Conservation (phyloP, 2,329 filamentous ascomycete species). For the Colletotrichum abscissum region DNA sequence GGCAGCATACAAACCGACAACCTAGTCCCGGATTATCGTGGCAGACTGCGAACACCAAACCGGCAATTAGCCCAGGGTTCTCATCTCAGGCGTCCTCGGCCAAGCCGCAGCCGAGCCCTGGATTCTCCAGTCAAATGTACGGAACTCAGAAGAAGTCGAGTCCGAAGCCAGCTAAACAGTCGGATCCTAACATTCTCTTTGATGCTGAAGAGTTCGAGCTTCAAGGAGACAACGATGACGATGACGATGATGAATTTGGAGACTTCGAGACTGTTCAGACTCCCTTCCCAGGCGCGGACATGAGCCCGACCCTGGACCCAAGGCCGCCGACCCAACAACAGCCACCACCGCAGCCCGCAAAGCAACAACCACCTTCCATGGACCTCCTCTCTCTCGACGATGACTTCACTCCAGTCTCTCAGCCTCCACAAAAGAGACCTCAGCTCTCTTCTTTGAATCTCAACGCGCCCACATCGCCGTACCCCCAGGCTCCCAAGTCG, state of each 20-base stretch:
- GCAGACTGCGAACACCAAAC: slow-evolving; percentile 9
- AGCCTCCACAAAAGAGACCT: slow-evolving; percentile 41
- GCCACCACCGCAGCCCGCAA: slow-evolving; percentile 12
- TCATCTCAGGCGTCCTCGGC: slow-evolving; percentile 7
- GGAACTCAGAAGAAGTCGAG: slow-evolving; percentile 2
- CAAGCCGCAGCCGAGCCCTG: slow-evolving; percentile 40
- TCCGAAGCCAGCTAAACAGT: slow-evolving; percentile 5
- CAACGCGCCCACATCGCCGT: slow-evolving; percentile 45
- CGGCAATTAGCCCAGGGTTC: slow-evolving; percentile 4
- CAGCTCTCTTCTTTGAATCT: slow-evolving; percentile 49
- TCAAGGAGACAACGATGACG: slow-evolving; percentile 51
- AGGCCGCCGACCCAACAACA: slow-evolving; percentile 38
- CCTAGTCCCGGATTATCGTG: slow-evolving; percentile 13
- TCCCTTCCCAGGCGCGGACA: slow-evolving; percentile 22
- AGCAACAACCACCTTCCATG: slow-evolving; percentile 43
- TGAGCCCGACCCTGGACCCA: slow-evolving; percentile 25
- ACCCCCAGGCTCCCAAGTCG: slow-evolving; percentile 61
- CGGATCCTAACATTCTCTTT: slow-evolving; percentile 70
- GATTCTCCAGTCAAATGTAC: slow-evolving; percentile 17
- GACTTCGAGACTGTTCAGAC: slow-evolving; percentile 65
- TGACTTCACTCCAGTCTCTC: slow-evolving; percentile 38
- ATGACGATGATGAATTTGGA: slow-evolving; percentile 68
- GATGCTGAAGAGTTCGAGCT: slow-evolving; percentile 69
- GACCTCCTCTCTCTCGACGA: slow-evolving; percentile 56
- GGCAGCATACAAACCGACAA: slow-evolving; percentile 7